Conservation (phyloP, 1,139 yeast genomes). For the Kodamaea plutei region DNA sequence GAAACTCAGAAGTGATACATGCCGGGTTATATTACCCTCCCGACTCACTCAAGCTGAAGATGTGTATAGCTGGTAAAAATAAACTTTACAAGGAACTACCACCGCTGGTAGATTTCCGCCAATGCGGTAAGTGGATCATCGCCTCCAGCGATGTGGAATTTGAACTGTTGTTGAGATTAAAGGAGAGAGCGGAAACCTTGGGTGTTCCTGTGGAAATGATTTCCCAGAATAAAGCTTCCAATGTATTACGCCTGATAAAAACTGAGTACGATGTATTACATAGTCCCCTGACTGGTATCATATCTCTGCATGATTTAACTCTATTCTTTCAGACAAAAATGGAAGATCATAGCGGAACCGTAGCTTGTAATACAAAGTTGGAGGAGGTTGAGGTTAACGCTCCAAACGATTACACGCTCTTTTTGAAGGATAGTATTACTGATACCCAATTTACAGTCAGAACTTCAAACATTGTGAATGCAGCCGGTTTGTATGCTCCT, state of each 20-base stretch:
- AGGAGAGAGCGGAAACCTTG: slow-evolving; percentile 43
- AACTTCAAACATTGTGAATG: slow-evolving; percentile 60
- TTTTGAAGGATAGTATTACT: slow-evolving; percentile 28
- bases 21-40: slow-evolving; percentile 84
- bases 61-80: slow-evolving; percentile 73
- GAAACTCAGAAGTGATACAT: slow-evolving; percentile 90
- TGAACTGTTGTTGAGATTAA: slow-evolving; percentile 52
- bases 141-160: slow-evolving; percentile 70
- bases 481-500: slow-evolving; percentile 79
- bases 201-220: slow-evolving; percentile 61
- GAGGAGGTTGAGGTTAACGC: slow-evolving; percentile 32
- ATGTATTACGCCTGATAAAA: slow-evolving; percentile 59
- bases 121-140: slow-evolving; percentile 86
- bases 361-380: slow-evolving; percentile 61
- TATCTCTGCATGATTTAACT: slow-evolving; percentile 75
- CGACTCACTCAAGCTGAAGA: slow-evolving; percentile 58
- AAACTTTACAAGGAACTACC: slow-evolving; percentile 54
- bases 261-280: slow-evolving; percentile 61
- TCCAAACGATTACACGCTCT: slow-evolving; percentile 22
- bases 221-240: slow-evolving; percentile 37
- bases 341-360: slow-evolving; percentile 55
- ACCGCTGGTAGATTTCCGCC: slow-evolving; percentile 9
- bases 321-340: slow-evolving; percentile 53
- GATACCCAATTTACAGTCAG: slow-evolving; percentile 43
- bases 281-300: slow-evolving; percentile 84